Percentiles rank a stretch among this genome's conserved stretches.
Conservation (phyloP, 495 filamentous ascomycete genomes). For the Rusavskia elegans region DNA sequence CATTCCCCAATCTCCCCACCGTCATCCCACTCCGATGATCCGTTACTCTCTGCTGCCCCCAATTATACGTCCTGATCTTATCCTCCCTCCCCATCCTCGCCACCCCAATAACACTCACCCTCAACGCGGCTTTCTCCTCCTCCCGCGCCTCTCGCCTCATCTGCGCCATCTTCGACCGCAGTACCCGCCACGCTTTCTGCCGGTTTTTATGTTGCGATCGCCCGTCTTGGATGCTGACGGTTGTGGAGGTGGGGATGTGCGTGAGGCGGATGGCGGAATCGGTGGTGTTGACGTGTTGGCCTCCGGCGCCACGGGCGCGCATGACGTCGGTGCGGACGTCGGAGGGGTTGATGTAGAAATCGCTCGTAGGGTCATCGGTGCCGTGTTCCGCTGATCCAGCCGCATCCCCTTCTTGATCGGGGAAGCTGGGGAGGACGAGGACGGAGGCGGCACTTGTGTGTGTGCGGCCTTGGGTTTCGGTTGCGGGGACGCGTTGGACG, state of each 20-base stretch:
- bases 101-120: conserved; percentile 61
- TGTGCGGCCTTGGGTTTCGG: conserved; percentile 75
- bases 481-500: conserved; percentile 82
- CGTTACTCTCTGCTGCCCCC: conserved; percentile 78
- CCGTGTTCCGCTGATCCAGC: conserved; percentile 27
- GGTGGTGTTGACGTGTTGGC: conserved; percentile 96
- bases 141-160: conserved; percentile 67
- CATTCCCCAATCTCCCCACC: conserved; percentile 65
- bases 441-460: conserved; percentile 88
- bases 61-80: conserved; percentile 94
- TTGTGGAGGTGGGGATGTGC: conserved; percentile 72
- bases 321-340: conserved; percentile 83
- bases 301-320: conserved; percentile 80
- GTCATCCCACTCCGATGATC: conserved; percentile 81
- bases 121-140: conserved; percentile 55
- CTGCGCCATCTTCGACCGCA: conserved; percentile 74
- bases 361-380: conserved; percentile 68
- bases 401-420: conserved; percentile 25
- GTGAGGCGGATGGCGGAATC: conserved; percentile 90
- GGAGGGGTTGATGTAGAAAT: conserved; percentile 75
- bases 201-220: conserved; percentile 85
- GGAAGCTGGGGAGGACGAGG: conserved; percentile 76
- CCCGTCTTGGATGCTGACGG: conserved; percentile 82
- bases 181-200: conserved; percentile 66
- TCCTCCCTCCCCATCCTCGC: conserved; percentile 72